These are phyloP conservation scores for Colletotrichum gloeosporioides DNA, from an alignment of 2,329 filamentous ascomycete genomes.

Conservation along the genomic window DNA sequence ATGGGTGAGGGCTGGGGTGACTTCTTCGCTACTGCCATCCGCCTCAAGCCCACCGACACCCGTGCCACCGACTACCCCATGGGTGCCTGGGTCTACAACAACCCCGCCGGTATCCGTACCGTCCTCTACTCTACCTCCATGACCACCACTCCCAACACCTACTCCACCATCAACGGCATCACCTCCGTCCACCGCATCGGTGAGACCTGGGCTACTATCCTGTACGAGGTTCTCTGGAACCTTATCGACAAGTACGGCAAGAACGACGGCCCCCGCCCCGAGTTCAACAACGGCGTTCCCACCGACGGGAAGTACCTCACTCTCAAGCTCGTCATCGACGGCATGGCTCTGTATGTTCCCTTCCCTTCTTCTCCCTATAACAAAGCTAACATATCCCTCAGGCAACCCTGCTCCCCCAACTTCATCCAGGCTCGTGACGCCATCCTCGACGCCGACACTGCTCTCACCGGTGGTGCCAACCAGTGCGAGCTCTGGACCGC, in stretches of 20 bases:
- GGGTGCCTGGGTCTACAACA: slow-evolving; percentile 54
- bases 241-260: slow-evolving; percentile 61
- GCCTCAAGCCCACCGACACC: slow-evolving; percentile 50
- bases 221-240: slow-evolving; percentile 65
- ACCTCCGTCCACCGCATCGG: slow-evolving; percentile 52
- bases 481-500: slow-evolving; percentile 57
- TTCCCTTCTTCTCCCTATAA: not conserved
- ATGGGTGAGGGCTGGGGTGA: slow-evolving; percentile 67
- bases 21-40: slow-evolving; percentile 58
- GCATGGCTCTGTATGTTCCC: slow-evolving; percentile 47
- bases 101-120: slow-evolving; percentile 49
- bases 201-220: slow-evolving; percentile 54
- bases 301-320: slow-evolving; percentile 56
- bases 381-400: not conserved
- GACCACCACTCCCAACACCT: slow-evolving; percentile 55
- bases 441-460: slow-evolving; percentile 60
- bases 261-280: slow-evolving; percentile 45
- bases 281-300: slow-evolving; percentile 51
- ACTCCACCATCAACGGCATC: slow-evolving; percentile 46
- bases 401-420: slow-evolving; percentile 60
- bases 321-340: slow-evolving; percentile 59
- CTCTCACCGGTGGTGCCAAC: slow-evolving; percentile 56
- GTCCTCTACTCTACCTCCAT: slow-evolving; percentile 58
- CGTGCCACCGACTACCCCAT: slow-evolving; percentile 51
- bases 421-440: slow-evolving; percentile 59